Evolutionary conservation across 257 asterid genomes (phyloP).

Genomic region (Przewalskia tangutica): DNA sequence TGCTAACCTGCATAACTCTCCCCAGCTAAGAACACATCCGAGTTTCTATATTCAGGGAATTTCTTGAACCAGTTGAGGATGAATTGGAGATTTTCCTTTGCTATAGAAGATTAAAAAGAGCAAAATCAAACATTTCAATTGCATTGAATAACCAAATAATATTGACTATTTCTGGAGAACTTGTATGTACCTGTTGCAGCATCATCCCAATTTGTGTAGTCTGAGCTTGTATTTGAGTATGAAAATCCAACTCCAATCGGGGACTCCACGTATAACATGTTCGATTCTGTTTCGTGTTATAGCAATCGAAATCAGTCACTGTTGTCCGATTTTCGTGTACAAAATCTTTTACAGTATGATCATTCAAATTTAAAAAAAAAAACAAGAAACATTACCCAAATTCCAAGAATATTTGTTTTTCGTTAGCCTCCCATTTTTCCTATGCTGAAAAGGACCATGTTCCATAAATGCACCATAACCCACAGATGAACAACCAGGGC

Average conservation of each 20-base stretch:
- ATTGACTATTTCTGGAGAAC: neutral
- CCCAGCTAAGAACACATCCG: slow-evolving; percentile 18
- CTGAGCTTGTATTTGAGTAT: slow-evolving; percentile 21
- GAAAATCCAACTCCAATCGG: slow-evolving; percentile 27
- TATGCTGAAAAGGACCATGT: slow-evolving; percentile 23
- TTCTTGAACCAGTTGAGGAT: slow-evolving; percentile 16
- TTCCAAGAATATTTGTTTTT: slow-evolving; percentile 24
- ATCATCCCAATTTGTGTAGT: slow-evolving; percentile 15
- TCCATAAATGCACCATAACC: slow-evolving; percentile 25
- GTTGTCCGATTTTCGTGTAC: neutral
- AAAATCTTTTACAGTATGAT: neutral
- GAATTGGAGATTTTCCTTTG: slow-evolving; percentile 19
- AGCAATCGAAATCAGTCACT: neutral
- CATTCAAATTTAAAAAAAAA: neutral
- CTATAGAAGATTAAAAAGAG: neutral
- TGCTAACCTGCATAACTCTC: slow-evolving; percentile 19
- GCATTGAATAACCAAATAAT: neutral
- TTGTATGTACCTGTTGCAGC: slow-evolving; percentile 13
- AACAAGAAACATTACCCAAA: slow-evolving; percentile 8
- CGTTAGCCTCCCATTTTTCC: slow-evolving; percentile 1
- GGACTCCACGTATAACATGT: slow-evolving; percentile 23
- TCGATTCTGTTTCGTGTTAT: slow-evolving; percentile 13
- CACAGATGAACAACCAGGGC: slow-evolving; percentile 25
- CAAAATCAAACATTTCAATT: neutral
- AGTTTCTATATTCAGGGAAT: slow-evolving; percentile 11